Conservation (phyloP, 805 yeast species). For the Kodamaea kakaduensis region DNA sequence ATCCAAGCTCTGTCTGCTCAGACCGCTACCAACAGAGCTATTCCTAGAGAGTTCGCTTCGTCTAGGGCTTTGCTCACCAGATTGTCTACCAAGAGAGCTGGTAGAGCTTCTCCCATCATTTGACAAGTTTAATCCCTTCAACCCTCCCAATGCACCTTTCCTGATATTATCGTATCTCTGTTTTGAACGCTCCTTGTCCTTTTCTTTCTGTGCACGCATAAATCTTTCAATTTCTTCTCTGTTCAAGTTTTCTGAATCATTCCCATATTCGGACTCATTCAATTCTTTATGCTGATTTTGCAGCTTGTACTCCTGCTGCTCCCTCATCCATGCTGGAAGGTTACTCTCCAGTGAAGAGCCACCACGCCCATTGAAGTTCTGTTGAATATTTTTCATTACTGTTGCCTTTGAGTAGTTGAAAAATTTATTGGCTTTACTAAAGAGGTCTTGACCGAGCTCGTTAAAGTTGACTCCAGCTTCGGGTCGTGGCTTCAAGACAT, state of each 20-base stretch:
- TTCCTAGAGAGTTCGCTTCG: too few relatives aligned
- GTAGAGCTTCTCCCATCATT: not conserved
- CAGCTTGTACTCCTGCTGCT: constrained; percentile 46
- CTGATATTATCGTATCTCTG: constrained; percentile 20
- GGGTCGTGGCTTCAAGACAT: not conserved
- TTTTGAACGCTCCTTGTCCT: constrained; percentile 33
- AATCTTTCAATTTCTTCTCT: constrained; percentile 37
- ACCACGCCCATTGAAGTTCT: constrained; percentile 12
- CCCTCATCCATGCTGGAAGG: constrained; percentile 74
- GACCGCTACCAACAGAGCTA: not conserved
- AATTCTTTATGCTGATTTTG: constrained; percentile 33
- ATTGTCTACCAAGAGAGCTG: not conserved
- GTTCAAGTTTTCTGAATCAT: constrained; percentile 45
- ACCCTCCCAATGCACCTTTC: constrained; percentile 6
- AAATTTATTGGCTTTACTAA: constrained; percentile 56
- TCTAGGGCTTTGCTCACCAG: not conserved
- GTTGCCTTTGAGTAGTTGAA: constrained; percentile 58
- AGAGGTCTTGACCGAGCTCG: constrained; percentile 53
- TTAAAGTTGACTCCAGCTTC: constrained; percentile 25
- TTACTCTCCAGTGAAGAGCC: constrained; percentile 20
- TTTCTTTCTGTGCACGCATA: constrained; percentile 33
- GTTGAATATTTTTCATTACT: constrained; percentile 54
- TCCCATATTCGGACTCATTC: constrained; percentile 39
- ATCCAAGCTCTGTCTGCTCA: not conserved
- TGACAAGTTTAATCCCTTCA: constrained; percentile 4